A percentile compares a stretch with the other conserved stretches of the same genome.
Conservation (phyloP, 345 rosid genomes). For the Corchorus capsularis region DNA sequence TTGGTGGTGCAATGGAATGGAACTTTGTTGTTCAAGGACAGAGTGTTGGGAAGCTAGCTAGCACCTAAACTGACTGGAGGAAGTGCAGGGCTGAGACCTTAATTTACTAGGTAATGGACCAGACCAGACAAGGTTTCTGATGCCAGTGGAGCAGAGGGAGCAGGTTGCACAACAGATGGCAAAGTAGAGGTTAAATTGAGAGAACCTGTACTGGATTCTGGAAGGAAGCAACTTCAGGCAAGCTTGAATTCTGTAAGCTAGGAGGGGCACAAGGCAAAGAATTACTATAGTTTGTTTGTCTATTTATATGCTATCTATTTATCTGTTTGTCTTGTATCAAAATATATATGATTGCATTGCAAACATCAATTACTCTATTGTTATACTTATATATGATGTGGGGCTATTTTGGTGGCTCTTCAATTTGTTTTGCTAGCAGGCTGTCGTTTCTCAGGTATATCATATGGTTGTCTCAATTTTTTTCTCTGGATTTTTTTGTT, state of each 20-base stretch:
- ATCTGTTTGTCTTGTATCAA: no score
- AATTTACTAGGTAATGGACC: conserved; percentile 50
- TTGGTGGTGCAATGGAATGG: conserved; percentile 41
- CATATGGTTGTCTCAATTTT: no score
- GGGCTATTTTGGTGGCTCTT: no score
- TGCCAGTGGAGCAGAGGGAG: conserved; percentile 52
- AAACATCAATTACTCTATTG: no score
- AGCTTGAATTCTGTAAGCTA: conserved; percentile 46
- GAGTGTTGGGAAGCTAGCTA: conserved; percentile 50
- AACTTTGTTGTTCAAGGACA: conserved; percentile 56
- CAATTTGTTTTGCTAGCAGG: no score
- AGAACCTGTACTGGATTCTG: conserved; percentile 42
- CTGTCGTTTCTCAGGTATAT: no score
- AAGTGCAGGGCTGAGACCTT: conserved; percentile 45
- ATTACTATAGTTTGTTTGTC: no score
- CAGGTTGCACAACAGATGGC: conserved; percentile 40
- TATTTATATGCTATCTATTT: no score
- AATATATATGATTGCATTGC: no score
- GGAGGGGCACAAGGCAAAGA: conserved; percentile 53
- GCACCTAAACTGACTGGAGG: conserved; percentile 42
- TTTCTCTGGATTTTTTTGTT: no score
- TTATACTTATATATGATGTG: no score
- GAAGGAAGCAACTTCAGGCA: conserved; percentile 58
- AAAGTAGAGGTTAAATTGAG: conserved; percentile 41
- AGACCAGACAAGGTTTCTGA: conserved; percentile 60